phyloP scores from a whole-genome alignment of 1,284 basidiomycete species.

The Dichomitus squalens region DNA sequence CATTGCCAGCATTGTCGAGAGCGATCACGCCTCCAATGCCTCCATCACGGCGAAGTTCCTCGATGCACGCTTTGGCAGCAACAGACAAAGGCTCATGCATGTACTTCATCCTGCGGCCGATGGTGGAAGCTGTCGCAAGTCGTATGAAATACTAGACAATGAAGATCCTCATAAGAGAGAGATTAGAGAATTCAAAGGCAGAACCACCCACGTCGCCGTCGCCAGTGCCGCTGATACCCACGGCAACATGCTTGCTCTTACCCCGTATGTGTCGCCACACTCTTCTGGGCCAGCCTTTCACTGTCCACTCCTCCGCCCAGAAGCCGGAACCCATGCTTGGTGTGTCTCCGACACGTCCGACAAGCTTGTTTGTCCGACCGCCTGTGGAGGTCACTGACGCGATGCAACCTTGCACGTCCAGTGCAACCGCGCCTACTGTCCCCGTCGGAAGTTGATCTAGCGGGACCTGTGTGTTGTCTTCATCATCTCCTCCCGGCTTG shows the following conservation, averaged over 20 bases:
- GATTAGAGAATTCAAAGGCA: not conserved
- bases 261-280: conserved; percentile 45
- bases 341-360: conserved; percentile 81
- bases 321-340: conserved; percentile 78
- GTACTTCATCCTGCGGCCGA: conserved; percentile 70
- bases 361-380: conserved; percentile 81
- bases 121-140: conserved; percentile 62
- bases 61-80: conserved; percentile 57
- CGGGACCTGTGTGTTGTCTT: conserved; percentile 28
- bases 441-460: conserved; percentile 71
- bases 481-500: conserved; percentile 20
- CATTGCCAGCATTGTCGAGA: conserved; percentile 45
- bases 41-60: conserved; percentile 53
- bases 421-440: conserved; percentile 82
- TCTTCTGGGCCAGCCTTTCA: conserved; percentile 39
- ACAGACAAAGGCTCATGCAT: conserved; percentile 54
- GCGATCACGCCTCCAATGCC: conserved; percentile 75
- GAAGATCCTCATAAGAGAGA: not conserved
- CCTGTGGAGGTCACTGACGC: conserved; percentile 78
- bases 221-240: conserved; percentile 83
- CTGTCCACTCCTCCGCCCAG: conserved; percentile 79
- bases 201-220: conserved; percentile 68
- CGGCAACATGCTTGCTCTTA: conserved; percentile 42
- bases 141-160: conserved; percentile 72
- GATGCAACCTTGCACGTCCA: conserved; percentile 75